Evolutionary conservation across 371 early-diverging fungal species (phyloP), one percentile per base, ranked within the genome.

Genomic region (Syncephalastrum contaminatum): DNA sequence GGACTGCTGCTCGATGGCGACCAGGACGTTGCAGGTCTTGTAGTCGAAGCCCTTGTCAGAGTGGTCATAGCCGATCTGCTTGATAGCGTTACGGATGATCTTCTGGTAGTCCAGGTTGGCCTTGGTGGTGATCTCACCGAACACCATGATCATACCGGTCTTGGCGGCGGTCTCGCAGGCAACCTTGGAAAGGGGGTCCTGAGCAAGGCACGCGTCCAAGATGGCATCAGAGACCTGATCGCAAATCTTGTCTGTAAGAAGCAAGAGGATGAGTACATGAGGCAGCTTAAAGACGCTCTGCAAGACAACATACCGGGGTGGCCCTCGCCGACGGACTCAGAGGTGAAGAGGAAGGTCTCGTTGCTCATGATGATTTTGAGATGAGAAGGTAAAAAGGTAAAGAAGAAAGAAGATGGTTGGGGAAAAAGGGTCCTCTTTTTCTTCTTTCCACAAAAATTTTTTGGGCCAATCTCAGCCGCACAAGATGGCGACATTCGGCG

Each of bases 91-190:
- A 83, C 98, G 92, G 75, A 97, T 94, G 69, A 99, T 91, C 88
- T 94, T 92, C 84, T 98, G 98, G 89, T 93, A 97, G 83, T 99
- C 97, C 53, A 98, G 80, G 58, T 71, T 74, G 62, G 98, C 98
- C 85, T 92, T 93, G 86, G 98, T 97, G 72, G 96, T 94, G 83
- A 99, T 97, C 84, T 99, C 99, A 77, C 99, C 99, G 70, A 97
- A 94, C 43, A 99, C 95, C 95, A 99, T 96, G 82, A 99, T 90
- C 95, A 99, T 94, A 75, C 98, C 97, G 60, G 98, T 97, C 89
- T 97, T 99, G 83, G 98, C 88, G 54, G 98, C 97, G 53, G 98
- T 97, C 83, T 99, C 99, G 75, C 98, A 96, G 64, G 99, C 99
- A 71, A 99, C 99, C 87, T 96, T 95, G 80, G 98, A 95, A 81